Evolutionary conservation across 352 stramenopile genomes (phyloP).

Genomic region (Phytophthora foliorum): DNA sequence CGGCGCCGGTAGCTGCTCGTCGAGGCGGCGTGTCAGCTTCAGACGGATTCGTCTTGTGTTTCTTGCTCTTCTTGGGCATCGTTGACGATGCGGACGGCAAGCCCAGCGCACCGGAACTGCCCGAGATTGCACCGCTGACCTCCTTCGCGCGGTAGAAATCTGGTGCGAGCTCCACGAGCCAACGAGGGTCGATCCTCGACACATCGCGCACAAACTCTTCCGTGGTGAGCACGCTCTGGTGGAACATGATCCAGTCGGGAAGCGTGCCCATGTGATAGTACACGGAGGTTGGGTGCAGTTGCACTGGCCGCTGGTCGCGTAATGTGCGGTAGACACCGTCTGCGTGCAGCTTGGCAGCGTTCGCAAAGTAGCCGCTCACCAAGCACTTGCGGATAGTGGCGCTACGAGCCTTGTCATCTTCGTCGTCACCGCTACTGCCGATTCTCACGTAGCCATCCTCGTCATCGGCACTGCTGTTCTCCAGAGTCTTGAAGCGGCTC

Average conservation of each 20-base stretch:
- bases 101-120: constrained; percentile 72
- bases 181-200: constrained; percentile 77
- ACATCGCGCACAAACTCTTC: constrained; percentile 94
- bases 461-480: not conserved
- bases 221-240: constrained; percentile 98
- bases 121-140: constrained; percentile 69
- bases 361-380: constrained; percentile 93
- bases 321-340: constrained; percentile 74
- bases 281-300: constrained; percentile 82
- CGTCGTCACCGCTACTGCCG: constrained; percentile 12
- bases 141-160: constrained; percentile 84
- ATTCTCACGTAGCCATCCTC: constrained; percentile 30
- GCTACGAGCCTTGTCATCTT: constrained; percentile 37
- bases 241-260: constrained; percentile 98
- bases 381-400: constrained; percentile 68
- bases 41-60: constrained; percentile 28
- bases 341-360: constrained; percentile 96
- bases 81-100: constrained; percentile 53
- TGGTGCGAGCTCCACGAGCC: constrained; percentile 70
- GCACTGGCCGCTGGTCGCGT: constrained; percentile 70
- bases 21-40: constrained; percentile 28
- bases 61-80: constrained; percentile 29
- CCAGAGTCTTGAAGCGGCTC: constrained; percentile 53
- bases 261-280: constrained; percentile 80
- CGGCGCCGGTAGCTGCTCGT: constrained; percentile 31